Conservation (phyloP, 148 eudicot species). For the Simmondsia chinensis region DNA sequence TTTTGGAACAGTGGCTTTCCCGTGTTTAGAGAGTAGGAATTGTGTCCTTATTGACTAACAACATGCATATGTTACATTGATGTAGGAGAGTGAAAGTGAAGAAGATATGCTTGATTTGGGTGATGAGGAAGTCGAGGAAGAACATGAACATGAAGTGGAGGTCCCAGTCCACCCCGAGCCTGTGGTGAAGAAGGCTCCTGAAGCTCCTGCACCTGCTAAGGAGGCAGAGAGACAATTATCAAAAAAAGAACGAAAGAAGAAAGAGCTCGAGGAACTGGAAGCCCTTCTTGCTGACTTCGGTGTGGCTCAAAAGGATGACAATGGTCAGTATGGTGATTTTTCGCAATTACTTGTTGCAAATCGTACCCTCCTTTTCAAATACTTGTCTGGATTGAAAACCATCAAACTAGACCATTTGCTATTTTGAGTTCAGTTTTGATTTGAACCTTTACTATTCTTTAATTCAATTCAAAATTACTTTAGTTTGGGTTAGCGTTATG, state of each 20-base stretch:
- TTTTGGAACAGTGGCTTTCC: too few relatives aligned
- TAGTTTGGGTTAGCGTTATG: too few relatives aligned
- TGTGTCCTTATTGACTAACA: too few relatives aligned
- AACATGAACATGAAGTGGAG: constrained; percentile 72
- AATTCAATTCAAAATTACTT: too few relatives aligned
- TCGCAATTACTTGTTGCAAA: too few relatives aligned
- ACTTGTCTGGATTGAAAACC: too few relatives aligned
- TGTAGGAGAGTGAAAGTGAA: constrained; percentile 95
- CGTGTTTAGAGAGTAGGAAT: too few relatives aligned
- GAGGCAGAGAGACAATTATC: constrained; percentile 88
- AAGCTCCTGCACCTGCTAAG: constrained; percentile 47
- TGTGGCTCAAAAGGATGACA: constrained; percentile 25
- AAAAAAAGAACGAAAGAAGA: constrained; percentile 89
- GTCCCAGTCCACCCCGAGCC: constrained; percentile 43
- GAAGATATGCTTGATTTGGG: constrained; percentile 76
- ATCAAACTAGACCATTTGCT: too few relatives aligned
- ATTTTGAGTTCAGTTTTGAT: too few relatives aligned
- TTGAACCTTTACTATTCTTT: too few relatives aligned
- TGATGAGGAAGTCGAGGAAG: constrained; percentile 84
- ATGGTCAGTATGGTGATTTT: too few relatives aligned
- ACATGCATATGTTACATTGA: neutral
- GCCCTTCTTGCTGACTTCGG: constrained; percentile 87
- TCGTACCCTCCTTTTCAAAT: neutral
- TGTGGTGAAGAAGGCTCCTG: constrained; percentile 40
- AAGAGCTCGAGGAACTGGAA: constrained; percentile 93